Conservation (phyloP, 306 rosid species). For the Ochetophila trinervis region DNA sequence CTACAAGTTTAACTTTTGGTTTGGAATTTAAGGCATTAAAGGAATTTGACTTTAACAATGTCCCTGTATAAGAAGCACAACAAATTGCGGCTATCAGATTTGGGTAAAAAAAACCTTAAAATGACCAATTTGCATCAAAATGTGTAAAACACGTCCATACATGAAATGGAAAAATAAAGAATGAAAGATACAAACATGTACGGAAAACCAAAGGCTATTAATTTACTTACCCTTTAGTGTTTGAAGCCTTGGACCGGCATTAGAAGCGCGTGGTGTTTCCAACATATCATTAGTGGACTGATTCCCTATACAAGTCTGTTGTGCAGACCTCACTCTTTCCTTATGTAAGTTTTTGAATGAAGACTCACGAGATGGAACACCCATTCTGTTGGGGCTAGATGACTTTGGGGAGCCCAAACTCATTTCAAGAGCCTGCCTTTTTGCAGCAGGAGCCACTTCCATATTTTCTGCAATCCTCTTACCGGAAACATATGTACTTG, state of each 20-base stretch:
- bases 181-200: neutral
- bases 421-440: constrained; percentile 67
- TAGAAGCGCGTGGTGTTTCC: constrained; percentile 45
- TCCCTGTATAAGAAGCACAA: constrained; percentile 45
- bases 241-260: constrained; percentile 41
- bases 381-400: constrained; percentile 52
- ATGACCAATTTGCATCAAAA: neutral
- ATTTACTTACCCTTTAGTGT: constrained; percentile 41
- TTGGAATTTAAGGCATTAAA: constrained; percentile 57
- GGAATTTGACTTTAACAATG: constrained; percentile 67
- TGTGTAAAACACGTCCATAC: neutral
- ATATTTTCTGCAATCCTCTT: constrained; percentile 57
- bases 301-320: constrained; percentile 38
- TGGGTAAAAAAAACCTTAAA: neutral
- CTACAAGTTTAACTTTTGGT: constrained; percentile 60
- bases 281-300: constrained; percentile 30
- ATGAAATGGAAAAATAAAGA: neutral
- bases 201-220: constrained; percentile 13
- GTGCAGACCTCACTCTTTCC: constrained; percentile 48
- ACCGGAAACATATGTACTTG: constrained; percentile 44
- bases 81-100: neutral
- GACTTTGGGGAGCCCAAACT: constrained; percentile 60
- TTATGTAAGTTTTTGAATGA: constrained; percentile 62
- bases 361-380: constrained; percentile 56
- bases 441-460: constrained; percentile 49